Evolutionary conservation across 2,329 filamentous ascomycete species (phyloP), one percentile per base, ranked within the genome.

Genomic region (Coniochaeta prunicola): DNA sequence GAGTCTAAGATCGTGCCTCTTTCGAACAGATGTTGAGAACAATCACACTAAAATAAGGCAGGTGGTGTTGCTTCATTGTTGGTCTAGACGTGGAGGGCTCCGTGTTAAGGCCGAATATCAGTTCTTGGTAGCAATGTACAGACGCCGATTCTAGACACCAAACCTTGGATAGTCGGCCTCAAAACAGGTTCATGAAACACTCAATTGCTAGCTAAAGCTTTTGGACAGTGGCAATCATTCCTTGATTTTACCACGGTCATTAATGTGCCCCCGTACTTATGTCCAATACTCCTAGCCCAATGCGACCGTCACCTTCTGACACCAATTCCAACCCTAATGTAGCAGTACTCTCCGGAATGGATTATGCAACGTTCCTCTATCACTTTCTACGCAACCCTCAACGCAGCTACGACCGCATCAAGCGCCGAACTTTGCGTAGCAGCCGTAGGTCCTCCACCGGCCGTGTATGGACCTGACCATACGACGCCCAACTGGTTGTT

Each of bases 361-460:
- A 17, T 15, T 50, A 48, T 48, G 24, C 40, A 45, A 45, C 40
- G 21, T 45, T 24, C n/a, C 40, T 9, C 40, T 6, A 45, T 4
- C 19, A 7, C 40, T n/a, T 21, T 50, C 56, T 38, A 57, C 13
- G 68, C 67, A 15, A 77, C 74, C 24, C 71, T 73, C 63, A 80
- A 68, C 7, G 85, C 86, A 30, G 84, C 88, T 60, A 91, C 82
- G 31, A 91, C 72, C 36, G 79, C 82, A 71, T 90, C 88, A 70
- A 90, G 71, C 0, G 84, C 87, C 19, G 82, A 84, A 66, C 81
- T 83, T 53, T 90, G 88, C 24, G 84, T 83, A 54, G 80, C 77
- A 1, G 85, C 83, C 1, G 77, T 80, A 40, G 78, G 75, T 1
- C 68, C 68, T 3, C 72, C 66, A 40, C 81, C 81, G 3, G 64